Base-by-base conservation (phyloP, 2,329 filamentous ascomycete species). In the Sporothrix pseudoabietina region DNA sequence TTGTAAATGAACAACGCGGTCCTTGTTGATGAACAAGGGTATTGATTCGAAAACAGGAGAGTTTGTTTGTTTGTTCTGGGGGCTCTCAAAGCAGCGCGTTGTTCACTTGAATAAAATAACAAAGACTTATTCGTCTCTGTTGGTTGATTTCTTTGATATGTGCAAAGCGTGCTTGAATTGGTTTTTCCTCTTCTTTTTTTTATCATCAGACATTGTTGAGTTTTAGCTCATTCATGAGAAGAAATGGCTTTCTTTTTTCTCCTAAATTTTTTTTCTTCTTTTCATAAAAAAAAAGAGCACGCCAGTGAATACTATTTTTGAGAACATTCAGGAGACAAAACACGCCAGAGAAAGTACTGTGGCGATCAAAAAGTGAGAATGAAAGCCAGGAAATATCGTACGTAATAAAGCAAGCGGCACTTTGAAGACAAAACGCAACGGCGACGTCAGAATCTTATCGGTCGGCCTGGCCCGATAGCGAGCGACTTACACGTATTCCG, bases 391-490 rank as follows among this genome's bases (percentile, higher is more conserved):
- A n/a, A 49, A 32, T 5, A 66, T 39, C 26, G 30, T 59, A 61
- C 30, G 30, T 39, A 61, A 61, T 61, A 35, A 61, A 39, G 57
- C 1, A 32, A 63, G n/a, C 57, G 32, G 8, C 35, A 4, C 4
- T 35, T 14, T 16, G 19, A 63, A 41, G 32, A 41, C 30, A 35
- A 59, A 59, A 35, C 55, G 30, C 14, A 41, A 26, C 61, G 39
- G 39, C n/a, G 61, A 61, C 35, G 39, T 47, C 39, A 47, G 39
- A 47, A 47, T 47, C 19, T 30, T 66, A 30, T 66, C 61, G 12
- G 14, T 52, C 65, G 65, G 65, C 44, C 26, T 68, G 44, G 44
- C 44, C 65, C 66, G 66, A 54, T 54, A 52, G 5, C 41, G 14
- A 30, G 47, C 5, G 19, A 30, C 41, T 52, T 68, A 32, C 22